Evolutionary conservation across 2,329 filamentous ascomycete genomes (phyloP).

Genomic region (Scytalidium lignicola): DNA sequence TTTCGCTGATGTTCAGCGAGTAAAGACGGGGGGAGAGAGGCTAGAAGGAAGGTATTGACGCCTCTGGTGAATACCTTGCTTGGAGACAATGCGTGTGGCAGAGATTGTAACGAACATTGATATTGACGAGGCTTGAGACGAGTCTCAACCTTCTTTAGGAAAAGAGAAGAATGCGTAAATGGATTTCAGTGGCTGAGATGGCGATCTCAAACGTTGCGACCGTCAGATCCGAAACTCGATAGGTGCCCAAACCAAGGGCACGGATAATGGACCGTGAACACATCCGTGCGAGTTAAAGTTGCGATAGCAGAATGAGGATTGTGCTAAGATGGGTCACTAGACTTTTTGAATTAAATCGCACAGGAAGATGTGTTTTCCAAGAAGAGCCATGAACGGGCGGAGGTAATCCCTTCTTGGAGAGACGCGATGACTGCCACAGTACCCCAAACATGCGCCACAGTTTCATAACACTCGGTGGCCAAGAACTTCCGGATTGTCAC

Average conservation of each 20-base stretch:
- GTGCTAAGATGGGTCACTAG: too few relatives aligned
- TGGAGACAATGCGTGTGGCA: conserved; percentile 1
- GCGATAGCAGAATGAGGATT: too few relatives aligned
- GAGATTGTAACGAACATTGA: conserved; percentile 2
- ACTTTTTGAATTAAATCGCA: too few relatives aligned
- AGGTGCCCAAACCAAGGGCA: neutral
- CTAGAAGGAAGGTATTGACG: conserved; percentile 3
- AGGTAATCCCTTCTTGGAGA: too few relatives aligned
- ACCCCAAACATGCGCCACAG: too few relatives aligned
- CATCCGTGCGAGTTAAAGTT: too few relatives aligned
- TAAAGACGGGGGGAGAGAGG: conserved; percentile 4
- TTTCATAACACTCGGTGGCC: too few relatives aligned
- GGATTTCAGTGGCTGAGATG: conserved; percentile 6
- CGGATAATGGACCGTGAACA: too few relatives aligned
- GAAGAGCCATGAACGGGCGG: too few relatives aligned
- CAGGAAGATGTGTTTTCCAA: too few relatives aligned
- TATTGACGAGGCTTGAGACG: conserved; percentile 8
- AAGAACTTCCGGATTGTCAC: too few relatives aligned
- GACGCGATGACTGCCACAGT: too few relatives aligned
- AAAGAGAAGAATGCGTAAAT: conserved; percentile 1
- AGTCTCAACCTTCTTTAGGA: conserved; percentile 2
- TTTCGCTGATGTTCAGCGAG: neutral
- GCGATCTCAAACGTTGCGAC: conserved; percentile 11
- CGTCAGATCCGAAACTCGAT: conserved; percentile 14
- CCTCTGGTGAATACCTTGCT: neutral